phyloP scores from a whole-genome alignment of 495 filamentous ascomycete species.

The Sordaria brevicollis region DNA sequence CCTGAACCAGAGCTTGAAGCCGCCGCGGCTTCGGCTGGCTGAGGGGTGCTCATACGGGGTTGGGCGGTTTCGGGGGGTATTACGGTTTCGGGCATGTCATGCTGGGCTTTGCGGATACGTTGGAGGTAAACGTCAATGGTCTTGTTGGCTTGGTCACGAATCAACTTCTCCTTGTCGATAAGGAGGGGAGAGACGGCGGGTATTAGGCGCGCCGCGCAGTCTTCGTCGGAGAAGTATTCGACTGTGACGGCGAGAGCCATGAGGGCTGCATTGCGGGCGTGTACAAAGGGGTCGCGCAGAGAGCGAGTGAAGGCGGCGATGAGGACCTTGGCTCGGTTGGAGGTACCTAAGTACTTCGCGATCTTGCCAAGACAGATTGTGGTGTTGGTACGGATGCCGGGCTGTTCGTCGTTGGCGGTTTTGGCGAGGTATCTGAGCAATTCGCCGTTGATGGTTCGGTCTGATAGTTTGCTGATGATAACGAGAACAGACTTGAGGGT shows the following conservation, averaged over 20 bases:
- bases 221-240: slow-evolving; percentile 81
- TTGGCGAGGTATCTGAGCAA: slow-evolving; percentile 85
- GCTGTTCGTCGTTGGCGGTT: slow-evolving; percentile 94
- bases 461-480: slow-evolving; percentile 78
- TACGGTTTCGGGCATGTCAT: slow-evolving; percentile 69
- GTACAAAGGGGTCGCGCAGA: slow-evolving; percentile 85
- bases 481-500: slow-evolving; percentile 87
- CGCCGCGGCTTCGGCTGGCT: slow-evolving; percentile 46
- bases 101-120: slow-evolving; percentile 66
- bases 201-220: slow-evolving; percentile 74
- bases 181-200: slow-evolving; percentile 69
- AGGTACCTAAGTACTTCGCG: slow-evolving; percentile 71
- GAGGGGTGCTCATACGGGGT: slow-evolving; percentile 67
- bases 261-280: slow-evolving; percentile 80
- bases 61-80: slow-evolving; percentile 41
- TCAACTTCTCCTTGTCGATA: slow-evolving; percentile 83
- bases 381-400: slow-evolving; percentile 94
- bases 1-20: slow-evolving; percentile 22
- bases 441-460: slow-evolving; percentile 88
- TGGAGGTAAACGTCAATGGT: slow-evolving; percentile 84
- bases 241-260: slow-evolving; percentile 75
- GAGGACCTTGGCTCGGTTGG: slow-evolving; percentile 78
- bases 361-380: slow-evolving; percentile 96
- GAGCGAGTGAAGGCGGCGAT: slow-evolving; percentile 84
- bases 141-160: slow-evolving; percentile 86